phyloP scores from a whole-genome alignment of 805 yeast species.

The Metschnikowia rubicola region DNA sequence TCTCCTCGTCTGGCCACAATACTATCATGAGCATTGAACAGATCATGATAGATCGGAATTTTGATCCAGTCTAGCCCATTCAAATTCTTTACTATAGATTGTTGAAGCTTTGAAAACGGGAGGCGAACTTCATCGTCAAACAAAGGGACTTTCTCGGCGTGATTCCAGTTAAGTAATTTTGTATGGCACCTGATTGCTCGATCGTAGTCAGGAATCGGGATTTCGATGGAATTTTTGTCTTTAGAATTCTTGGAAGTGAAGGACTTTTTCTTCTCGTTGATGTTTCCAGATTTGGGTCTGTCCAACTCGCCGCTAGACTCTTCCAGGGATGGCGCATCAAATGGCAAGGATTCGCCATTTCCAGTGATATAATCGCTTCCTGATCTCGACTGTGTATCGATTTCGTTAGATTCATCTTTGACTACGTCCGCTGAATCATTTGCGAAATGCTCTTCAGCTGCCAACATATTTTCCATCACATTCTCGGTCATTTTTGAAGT shows the following conservation, averaged over 20 bases:
- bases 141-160: conserved; percentile 21
- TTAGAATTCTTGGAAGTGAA: neutral
- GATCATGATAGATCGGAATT: conserved; percentile 66
- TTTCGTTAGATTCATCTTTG: conserved; percentile 5
- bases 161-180: neutral
- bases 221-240: neutral
- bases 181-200: neutral
- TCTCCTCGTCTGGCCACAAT: conserved; percentile 77
- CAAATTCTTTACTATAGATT: conserved; percentile 47
- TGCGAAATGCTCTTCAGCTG: conserved; percentile 31
- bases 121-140: conserved; percentile 32
- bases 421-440: conserved; percentile 8
- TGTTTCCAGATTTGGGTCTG: neutral
- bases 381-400: too few relatives aligned
- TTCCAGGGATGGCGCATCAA: neutral
- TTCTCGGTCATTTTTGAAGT: conserved; percentile 36
- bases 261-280: neutral
- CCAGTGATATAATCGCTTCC: neutral
- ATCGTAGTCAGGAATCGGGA: conserved; percentile 3
- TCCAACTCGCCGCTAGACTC: conserved; percentile 1
- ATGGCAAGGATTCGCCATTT: neutral
- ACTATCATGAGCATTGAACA: conserved; percentile 81
- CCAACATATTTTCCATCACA: conserved; percentile 36
- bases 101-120: conserved; percentile 36
- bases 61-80: conserved; percentile 73